Evolutionary conservation across 805 yeast species (phyloP).

Genomic region (Metschnikowia lunata): DNA sequence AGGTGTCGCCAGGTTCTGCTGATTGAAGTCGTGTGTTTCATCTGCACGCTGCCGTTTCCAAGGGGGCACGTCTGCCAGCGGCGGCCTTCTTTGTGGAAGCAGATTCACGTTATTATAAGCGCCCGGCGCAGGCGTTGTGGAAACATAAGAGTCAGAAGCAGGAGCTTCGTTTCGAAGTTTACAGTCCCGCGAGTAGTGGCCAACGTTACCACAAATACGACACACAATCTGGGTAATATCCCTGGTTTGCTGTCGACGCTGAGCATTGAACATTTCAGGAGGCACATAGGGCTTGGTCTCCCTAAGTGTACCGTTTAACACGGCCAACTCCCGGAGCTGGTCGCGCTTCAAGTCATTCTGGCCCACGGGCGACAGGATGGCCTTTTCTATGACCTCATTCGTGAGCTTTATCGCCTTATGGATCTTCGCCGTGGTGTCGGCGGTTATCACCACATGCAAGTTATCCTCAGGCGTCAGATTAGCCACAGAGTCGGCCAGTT

Average conservation of each 20-base stretch:
- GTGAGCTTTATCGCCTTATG: slow-evolving; percentile 71
- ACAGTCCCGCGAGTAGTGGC: slow-evolving; percentile 90
- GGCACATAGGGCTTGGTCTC: slow-evolving; percentile 62
- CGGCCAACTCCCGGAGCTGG: slow-evolving; percentile 88
- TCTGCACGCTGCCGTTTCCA: slow-evolving; percentile 7
- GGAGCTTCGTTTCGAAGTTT: slow-evolving; percentile 22
- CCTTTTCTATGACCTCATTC: slow-evolving; percentile 72
- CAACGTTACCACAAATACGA: slow-evolving; percentile 71
- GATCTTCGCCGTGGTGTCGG: slow-evolving; percentile 75
- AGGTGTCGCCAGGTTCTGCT: background rate
- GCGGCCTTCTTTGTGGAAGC: slow-evolving; percentile 2
- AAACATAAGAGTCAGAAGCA: slow-evolving; percentile 2
- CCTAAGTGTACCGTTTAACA: slow-evolving; percentile 88
- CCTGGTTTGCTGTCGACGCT: slow-evolving; percentile 27
- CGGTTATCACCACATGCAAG: slow-evolving; percentile 80
- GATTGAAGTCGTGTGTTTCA: background rate
- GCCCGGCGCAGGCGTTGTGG: background rate
- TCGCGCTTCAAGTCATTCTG: slow-evolving; percentile 88
- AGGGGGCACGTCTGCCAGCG: slow-evolving; percentile 4
- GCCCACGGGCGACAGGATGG: slow-evolving; percentile 86
- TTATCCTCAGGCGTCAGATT: slow-evolving; percentile 49
- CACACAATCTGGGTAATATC: slow-evolving; percentile 60
- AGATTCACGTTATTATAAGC: background rate
- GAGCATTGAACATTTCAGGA: slow-evolving; percentile 32
- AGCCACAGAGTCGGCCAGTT: slow-evolving; percentile 27